Percentiles rank a stretch among this genome's conserved stretches.
Evolutionary conservation across 768 basidiomycete species (phyloP).

Genomic region (Galerina marginata): DNA sequence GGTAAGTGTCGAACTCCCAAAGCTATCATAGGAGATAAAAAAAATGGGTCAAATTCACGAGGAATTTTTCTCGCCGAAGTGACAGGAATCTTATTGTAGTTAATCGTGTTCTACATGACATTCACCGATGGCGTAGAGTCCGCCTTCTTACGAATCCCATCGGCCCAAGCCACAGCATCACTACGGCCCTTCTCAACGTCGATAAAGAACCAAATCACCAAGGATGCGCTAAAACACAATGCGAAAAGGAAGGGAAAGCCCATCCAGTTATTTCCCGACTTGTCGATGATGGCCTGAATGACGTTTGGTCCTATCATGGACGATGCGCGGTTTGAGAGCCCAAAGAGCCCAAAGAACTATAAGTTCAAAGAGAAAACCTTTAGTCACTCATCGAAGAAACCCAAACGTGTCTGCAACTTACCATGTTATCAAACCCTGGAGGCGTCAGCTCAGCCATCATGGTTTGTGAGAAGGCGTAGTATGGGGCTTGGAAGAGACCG

Average conservation of each 20-base stretch:
- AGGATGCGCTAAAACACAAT: constrained; percentile 64
- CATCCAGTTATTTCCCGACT: constrained; percentile 75
- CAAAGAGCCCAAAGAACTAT: constrained; percentile 88
- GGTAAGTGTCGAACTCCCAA: background rate
- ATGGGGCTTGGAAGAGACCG: constrained; percentile 85
- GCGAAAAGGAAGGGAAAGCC: constrained; percentile 88
- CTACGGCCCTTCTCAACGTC: constrained; percentile 66
- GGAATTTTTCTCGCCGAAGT: background rate
- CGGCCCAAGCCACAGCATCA: constrained; percentile 67
- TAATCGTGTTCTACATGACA: background rate
- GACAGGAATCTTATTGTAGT: background rate
- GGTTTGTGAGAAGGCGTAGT: constrained; percentile 85
- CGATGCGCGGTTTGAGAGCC: constrained; percentile 84
- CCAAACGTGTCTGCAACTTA: constrained; percentile 13
- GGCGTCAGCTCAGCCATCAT: constrained; percentile 92
- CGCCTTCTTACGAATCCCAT: constrained; percentile 27
- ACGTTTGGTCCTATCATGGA: constrained; percentile 89
- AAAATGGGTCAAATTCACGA: background rate
- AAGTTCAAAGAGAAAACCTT: background rate
- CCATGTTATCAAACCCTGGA: constrained; percentile 85
- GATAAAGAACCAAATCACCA: constrained; percentile 80
- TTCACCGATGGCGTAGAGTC: constrained; percentile 4
- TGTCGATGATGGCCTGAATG: constrained; percentile 81
- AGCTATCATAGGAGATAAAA: too few species aligned
- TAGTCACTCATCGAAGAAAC: background rate